Evolutionary conservation across 495 filamentous ascomycete species (phyloP), one percentile per base, ranked within the genome.

Genomic region (Podospora pseudoanserina): DNA sequence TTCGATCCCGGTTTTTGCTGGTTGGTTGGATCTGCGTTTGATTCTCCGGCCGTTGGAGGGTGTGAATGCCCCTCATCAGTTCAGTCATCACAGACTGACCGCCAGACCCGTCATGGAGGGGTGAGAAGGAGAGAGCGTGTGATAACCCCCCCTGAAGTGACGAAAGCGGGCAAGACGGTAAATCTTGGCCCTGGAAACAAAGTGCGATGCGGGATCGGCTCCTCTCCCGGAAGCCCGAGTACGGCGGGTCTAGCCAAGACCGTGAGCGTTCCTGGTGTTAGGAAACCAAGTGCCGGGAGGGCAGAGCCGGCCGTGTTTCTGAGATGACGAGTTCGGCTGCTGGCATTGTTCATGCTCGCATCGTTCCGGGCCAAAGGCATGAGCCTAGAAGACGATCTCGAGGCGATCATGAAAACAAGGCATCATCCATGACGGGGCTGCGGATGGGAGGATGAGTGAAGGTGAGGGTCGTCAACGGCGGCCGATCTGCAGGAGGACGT

Each of bases 11-110:
- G n/a, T 18, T 39, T 63, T 62, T 11, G 5, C 32, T 49, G 61
- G 61, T 49, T 49, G 61, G 61, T 63, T 63, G 61, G 61, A 63
- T 63, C 27, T 32, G 30, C 61, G 61, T 63, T 63, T 63, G 28
- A 63, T 63, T 63, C 61, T 32, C 61, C 61, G 61, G 32, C 32
- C 61, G 61, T 63, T 39, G 32, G 30, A 49, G 32, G 60, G 27
- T 59, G 19, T 59, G 56, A 59, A 23, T 23, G 19, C 26, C 56
- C 56, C 56, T 61, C 28, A 16, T 61, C 19, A 27, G 13, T 6
- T 16, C 23, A 27, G 28, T 27, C 15, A 18, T 32, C 16, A 27
- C 28, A 49, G 27, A 18, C 61, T 63, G 61, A 63, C 61, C 61
- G 61, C 61, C 18, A 63, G 4, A 49, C 34, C 34, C 32, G 30